phyloP scores from a whole-genome alignment of 1,284 basidiomycete genomes.

The Cutaneotrichosporon sp. region DNA sequence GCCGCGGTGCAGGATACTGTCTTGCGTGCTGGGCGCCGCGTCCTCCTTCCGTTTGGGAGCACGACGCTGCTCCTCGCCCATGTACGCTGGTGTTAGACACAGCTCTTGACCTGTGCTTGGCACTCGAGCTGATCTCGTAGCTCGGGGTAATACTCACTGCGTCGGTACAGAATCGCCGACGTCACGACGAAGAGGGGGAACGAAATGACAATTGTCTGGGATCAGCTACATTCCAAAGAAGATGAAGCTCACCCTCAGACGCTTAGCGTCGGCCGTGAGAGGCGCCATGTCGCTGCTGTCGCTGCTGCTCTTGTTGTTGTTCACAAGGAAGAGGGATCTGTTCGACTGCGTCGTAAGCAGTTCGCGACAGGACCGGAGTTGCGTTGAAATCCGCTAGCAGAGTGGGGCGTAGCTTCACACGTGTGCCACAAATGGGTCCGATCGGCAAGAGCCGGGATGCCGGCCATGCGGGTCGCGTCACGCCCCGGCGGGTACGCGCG shows the following conservation, averaged over 20 bases:
- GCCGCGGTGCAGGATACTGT: conserved; percentile 6
- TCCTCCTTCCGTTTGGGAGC: conserved; percentile 22
- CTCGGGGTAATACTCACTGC: conserved; percentile 25
- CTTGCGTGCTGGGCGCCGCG: conserved; percentile 6
- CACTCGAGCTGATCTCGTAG: background rate
- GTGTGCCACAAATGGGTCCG: background rate
- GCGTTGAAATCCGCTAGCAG: too few relatives aligned
- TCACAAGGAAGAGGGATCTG: background rate
- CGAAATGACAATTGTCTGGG: conserved; percentile 42
- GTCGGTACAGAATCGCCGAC: conserved; percentile 42
- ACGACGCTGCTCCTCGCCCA: conserved; percentile 42
- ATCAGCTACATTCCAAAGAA: conserved; percentile 2
- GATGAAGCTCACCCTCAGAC: conserved; percentile 28
- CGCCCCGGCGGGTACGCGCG: too few relatives aligned
- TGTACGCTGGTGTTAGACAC: conserved; percentile 24
- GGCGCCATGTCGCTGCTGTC: conserved; percentile 24
- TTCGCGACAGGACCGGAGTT: background rate
- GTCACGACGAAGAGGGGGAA: conserved; percentile 44
- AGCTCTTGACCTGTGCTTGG: too few relatives aligned
- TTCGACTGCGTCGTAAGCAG: too few relatives aligned
- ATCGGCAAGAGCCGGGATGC: background rate
- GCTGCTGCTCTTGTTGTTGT: background rate
- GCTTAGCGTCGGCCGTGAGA: conserved; percentile 35
- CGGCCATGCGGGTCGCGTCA: too few relatives aligned
- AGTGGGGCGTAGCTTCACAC: too few relatives aligned